phyloP scores from a whole-genome alignment of 139 green algal genomes.

The Auxenochlorella pyrenoidosa region DNA sequence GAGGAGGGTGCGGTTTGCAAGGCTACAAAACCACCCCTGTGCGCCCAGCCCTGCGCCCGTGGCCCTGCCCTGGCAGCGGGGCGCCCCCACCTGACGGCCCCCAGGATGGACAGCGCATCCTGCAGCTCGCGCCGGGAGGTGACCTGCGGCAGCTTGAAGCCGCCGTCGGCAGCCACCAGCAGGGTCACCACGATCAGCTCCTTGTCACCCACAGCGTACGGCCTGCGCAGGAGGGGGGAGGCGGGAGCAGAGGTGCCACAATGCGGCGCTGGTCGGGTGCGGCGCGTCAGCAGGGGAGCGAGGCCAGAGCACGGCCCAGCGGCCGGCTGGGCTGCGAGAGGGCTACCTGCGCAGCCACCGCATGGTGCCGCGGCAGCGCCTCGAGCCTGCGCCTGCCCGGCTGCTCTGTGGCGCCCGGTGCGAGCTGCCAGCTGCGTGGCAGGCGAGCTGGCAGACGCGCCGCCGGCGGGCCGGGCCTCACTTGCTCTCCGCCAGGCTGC shows the following conservation, averaged over 20 bases:
- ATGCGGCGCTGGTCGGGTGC: neutral
- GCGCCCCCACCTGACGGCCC: conserved; percentile 50
- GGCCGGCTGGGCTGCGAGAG: too few species aligned
- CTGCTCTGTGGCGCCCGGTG: neutral
- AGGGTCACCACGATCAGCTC: conserved; percentile 94
- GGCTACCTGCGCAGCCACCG: too few species aligned
- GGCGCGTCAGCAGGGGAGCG: neutral
- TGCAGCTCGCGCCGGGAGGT: conserved; percentile 57
- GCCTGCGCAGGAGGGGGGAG: neutral
- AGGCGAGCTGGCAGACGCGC: too few species aligned
- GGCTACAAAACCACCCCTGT: too few species aligned
- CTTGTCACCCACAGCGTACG: conserved; percentile 13
- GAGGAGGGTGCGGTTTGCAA: too few species aligned
- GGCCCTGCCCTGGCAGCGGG: too few species aligned
- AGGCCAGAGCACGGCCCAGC: neutral
- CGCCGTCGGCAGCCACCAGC: conserved; percentile 79
- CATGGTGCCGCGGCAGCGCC: too few species aligned
- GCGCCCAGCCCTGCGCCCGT: too few species aligned
- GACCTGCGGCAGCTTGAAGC: conserved; percentile 79
- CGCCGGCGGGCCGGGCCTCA: neutral
- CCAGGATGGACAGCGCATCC: conserved; percentile 77
- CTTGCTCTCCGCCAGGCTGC: conserved; percentile 29
- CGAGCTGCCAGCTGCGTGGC: neutral
- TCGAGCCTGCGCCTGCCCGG: too few species aligned
- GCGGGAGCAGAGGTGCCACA: neutral